Evolutionary conservation across 1,284 basidiomycete species (phyloP), one percentile per base, ranked within the genome.

Genomic region (Ceratorhiza oryzae-sativae): DNA sequence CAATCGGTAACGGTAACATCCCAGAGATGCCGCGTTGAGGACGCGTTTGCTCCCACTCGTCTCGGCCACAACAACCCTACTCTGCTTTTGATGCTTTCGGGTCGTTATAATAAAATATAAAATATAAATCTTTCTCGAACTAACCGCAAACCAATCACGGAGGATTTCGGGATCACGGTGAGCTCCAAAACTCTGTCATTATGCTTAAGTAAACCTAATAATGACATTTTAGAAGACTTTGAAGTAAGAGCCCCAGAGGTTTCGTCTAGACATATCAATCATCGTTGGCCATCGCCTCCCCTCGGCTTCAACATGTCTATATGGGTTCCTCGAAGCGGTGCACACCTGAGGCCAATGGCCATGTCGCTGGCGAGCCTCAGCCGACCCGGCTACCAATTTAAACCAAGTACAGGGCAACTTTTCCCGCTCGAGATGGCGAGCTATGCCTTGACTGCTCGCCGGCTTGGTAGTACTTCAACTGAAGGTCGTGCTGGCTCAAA

Each of bases 321-420:
- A 72, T 72, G 63, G 71, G 23, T 74, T 49, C 71, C 72, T 30
- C 56, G 49, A 45, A 39, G 56, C n/a, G 49, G 49, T 20, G 63
- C 46, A 30, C 48, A 48, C 34, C n/a, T 67, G 34, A 46, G 63
- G 34, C 63, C 63, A n/a, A 67, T 55, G 49, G 49, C 49, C 18
- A 67, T 67, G 63, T 41, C 63, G 25, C 25, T 67, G 48, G 63
- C 63, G 10, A 67, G 63, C 36, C 39, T 67, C n/a, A 42, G 63
- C 36, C 48, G 63, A 27, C 63, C 63, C 23, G 63, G 63, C n/a
- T 67, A 67, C 49, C 63, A 48, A 15, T 67, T 67, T 36, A 67
- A 55, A 67, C 49, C 63, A 4, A 25, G 46, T 23, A 48, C 48
- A 27, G 46, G 55, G 30, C 48, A 39, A 1, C 49, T 67, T 13